Base-by-base conservation (phyloP, 768 basidiomycete genomes). In the Naganishia kalamii region DNA sequence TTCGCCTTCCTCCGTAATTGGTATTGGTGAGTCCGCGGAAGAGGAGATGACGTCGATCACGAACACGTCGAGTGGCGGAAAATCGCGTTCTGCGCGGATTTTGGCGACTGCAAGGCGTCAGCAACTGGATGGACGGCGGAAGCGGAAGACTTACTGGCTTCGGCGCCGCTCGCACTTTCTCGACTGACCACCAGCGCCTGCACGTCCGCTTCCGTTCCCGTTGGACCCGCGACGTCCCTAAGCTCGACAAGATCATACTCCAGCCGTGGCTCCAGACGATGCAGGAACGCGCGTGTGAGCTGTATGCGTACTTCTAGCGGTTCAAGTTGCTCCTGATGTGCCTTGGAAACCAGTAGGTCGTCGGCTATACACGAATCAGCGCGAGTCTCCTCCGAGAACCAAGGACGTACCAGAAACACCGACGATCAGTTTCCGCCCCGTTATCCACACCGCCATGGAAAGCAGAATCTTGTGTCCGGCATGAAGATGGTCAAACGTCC, bases 401-500 rank as follows among this genome's bases (percentile, higher is more conserved):
- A 19, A 23, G 19, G 25, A 70, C 82, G 71, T 64, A 88, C 90
- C 88, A 60, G 90, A 89, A 41, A 98, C 81, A 4, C 96, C 96
- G 69, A 97, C 86, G 67, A 98, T 90, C 72, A 98, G 79, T 77
- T 92, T 92, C 68, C 82, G 77, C 47, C 79, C 75, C 0, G 92
- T 82, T 63, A 98, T 86, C 83, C 88, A 92, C 0, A 89, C 86
- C 13, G 85, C 88, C 86, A 96, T 91, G 72, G 90, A 89, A 12
- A 99, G 84, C 30, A 99, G 84, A 66, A 99, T 93, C 79, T 96
- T 96, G 80, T 99, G 96, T 0, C 94, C 96, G 3, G 92, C 85
- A 74, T 99, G 96, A 17, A 99, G 84, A 76, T 98, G 96, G 79
- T 99, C 96, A 78, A 98, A 98, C 0, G 96, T 98, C 0, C 96